Evolutionary conservation across 1,284 basidiomycete genomes (phyloP), one percentile per base, ranked within the genome.

Genomic region (Entoloma clypeatum): DNA sequence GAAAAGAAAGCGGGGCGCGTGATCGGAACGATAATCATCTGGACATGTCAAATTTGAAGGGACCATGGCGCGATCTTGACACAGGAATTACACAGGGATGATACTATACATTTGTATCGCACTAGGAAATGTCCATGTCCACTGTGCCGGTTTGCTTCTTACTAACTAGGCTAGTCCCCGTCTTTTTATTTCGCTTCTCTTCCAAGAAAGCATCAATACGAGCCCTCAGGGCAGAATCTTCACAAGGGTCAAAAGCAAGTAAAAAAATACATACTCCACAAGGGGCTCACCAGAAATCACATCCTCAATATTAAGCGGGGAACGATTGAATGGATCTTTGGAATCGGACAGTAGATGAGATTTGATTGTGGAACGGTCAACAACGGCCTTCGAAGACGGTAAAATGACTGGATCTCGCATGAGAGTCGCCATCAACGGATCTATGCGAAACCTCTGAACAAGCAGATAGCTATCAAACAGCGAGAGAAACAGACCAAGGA

Each of bases 321-420:
- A 67, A 36, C 92, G 82, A 63, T 93, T 95, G 75, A 94, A 94
- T 0, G 92, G 92, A 62, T 94, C 92, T 43, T 83, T 91, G 13
- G 83, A 69, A 58, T 98, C 95, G 2, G 92, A 95, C 17, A 99
- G 68, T 32, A 99, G 68, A 60, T 95, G 92, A 1, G 92, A 88
- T 58, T 97, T 96, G 71, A 99, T 99, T 1, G 95, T 99, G 1
- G 87, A 77, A 27, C 89, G 79, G 62, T 99, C 96, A 33, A 99
- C 64, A 19, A 89, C 75, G 0, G 81, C 71, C 41, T 74, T 77
- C 2, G 93, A 97, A 0, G 87, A 82, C 0, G 96, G 96, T 35
- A 99, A 65, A 29, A 81, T 79, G 45, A 99, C 95, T 1, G 96
- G 96, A 60, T 99, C 92, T 44, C 83, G 85, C 96, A 99, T 99